A percentile compares a stretch with the other conserved stretches of the same genome.
Evolutionary conservation across 169 alveolate genomes (phyloP).

Genomic region (Perkinsus marinus): DNA sequence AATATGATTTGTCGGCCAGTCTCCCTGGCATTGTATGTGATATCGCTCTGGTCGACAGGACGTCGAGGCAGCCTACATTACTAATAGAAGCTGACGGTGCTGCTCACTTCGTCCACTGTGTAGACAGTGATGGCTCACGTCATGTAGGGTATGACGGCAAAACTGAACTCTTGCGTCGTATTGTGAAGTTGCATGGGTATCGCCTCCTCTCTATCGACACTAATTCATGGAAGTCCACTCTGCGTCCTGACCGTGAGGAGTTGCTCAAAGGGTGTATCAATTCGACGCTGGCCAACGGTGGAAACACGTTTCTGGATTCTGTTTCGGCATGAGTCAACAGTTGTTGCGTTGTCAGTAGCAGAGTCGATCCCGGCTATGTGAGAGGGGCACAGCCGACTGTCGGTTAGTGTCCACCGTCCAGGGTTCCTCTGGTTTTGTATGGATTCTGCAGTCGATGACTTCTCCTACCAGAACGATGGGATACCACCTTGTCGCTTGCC

Average conservation of each 20-base stretch:
- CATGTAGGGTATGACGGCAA: background rate
- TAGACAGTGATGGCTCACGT: background rate
- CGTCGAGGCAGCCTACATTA: background rate
- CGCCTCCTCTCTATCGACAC: background rate
- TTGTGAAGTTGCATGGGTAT: background rate
- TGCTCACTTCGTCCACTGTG: background rate
- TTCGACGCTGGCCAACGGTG: background rate
- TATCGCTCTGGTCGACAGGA: background rate
- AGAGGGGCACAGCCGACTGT: too few relatives aligned
- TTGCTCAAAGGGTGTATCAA: background rate
- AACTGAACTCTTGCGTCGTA: background rate
- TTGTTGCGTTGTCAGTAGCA: background rate
- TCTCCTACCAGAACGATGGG: background rate
- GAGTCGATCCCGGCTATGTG: background rate
- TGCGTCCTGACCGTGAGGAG: background rate
- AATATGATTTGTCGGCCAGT: background rate
- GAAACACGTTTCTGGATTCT: background rate
- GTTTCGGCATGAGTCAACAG: background rate
- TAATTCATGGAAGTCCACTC: background rate
- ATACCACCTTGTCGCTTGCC: background rate
- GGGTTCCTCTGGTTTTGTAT: background rate
- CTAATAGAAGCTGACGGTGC: background rate
- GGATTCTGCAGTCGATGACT: background rate
- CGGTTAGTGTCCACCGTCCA: too few relatives aligned
- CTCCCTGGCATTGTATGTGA: background rate